Evolutionary conservation across 1,284 basidiomycete genomes (phyloP), one percentile per base, ranked within the genome.

Genomic region (Marasmius sp.): DNA sequence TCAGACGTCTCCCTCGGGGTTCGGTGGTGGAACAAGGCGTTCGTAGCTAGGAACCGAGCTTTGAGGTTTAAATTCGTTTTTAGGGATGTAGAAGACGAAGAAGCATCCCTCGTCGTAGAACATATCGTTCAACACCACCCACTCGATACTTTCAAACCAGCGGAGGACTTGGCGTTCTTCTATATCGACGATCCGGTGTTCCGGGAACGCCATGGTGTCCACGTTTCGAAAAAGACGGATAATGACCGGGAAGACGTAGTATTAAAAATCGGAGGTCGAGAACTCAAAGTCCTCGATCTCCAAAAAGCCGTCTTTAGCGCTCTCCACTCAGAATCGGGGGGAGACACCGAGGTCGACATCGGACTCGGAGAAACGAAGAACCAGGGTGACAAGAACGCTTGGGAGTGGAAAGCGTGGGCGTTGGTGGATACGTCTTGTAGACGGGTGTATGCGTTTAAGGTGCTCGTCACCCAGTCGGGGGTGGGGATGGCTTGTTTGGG

Each of bases 391-490:
- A 16, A 38, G n/a, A 69, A 71, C 0, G 69, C 66, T 27, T 78
- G 74, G 73, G 70, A 74, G 53, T 77, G 77, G 77, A 68, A 68
- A 8, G 72, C 72, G 10, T 78, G 69, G 69, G 77, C 76, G 8
- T 63, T 78, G 48, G 69, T 78, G 20, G 76, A 78, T 59, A 68
- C 74, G 22, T 75, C 74, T 8, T 78, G 77, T 64, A 67, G 71
- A 10, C 65, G 74, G 2, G 73, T 78, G 3, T 78, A 78, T 50
- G 77, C 74, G 2, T 73, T 78, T 68, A 78, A 78, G 60, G 65
- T 78, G n/a, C 66, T 77, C 18, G 50, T 78, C 12, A 65, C 68
- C 16, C 70, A 77, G 63, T n/a, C n/a, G n/a, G n/a, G 64, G 48
- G 72, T 73, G 57, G 67, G 65, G 27, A 66, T 70, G n/a, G 75